Base-by-base conservation (phyloP, 1,284 basidiomycete species). In the Anthracocystis walkeri region DNA sequence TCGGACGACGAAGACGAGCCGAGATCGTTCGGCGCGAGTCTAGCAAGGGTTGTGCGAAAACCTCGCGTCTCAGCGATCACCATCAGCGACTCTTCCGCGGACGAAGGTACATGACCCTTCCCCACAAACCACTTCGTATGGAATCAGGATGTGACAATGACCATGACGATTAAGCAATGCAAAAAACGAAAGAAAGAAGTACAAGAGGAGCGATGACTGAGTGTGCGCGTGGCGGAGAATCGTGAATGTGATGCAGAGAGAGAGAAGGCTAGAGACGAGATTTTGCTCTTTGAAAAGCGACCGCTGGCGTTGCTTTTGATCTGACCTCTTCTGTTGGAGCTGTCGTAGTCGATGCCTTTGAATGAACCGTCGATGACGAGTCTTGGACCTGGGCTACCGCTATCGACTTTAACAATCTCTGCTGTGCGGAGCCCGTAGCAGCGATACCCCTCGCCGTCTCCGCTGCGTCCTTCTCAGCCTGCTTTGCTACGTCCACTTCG, bases 51-150 rank as follows among this genome's bases (percentile, higher is more conserved):
- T n/a, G 14, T 35, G 3, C 3, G 7, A 21, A 60, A 61, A 52
- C 35, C 58, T 14, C 42, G 67, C 2, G 45, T 52, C 16, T 65
- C 68, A 16, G 35, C 55, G 4, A 71, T 71, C 58, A 62, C 55
- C 29, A 58, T 71, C 40, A 53, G 35, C 40, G 54, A 60, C 40
- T 38, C 38, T 21, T 65, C 63, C 8, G 44, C 33, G 7, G 31
- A 29, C 33, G 55, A 69, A 31, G 42, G 7, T 21, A 20, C 20
- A 21, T 51, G 40, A 16, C 20, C 10, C 20, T 12, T 16, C 50
- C 3, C 4, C 20, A 31, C 33, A 11, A 7, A 29, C 29, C 29
- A 29, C 29, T 12, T 5, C 2, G 20, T 7, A 25, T 12, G 7
- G 14, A 7, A 7, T 10, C 23, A 25, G 6, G n/a, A 7, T 23